Conservation (phyloP, 192 early-diverging fungal genomes). For the Chytriomyces sp. region DNA sequence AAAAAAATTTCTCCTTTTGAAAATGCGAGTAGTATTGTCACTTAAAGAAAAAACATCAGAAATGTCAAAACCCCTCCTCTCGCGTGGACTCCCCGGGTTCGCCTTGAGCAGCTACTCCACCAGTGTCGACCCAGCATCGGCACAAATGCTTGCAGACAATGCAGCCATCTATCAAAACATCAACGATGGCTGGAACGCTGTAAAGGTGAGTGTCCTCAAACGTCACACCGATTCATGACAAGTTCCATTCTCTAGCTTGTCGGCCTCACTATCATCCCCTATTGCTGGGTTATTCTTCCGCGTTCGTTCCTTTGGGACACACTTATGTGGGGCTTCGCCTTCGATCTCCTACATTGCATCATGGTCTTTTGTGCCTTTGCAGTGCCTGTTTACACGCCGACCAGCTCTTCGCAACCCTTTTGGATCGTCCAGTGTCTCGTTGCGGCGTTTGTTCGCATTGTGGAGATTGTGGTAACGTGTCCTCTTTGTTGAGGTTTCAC, state of each 20-base stretch:
- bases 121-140: no score
- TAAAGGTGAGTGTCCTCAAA: background rate
- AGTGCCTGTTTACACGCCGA: background rate
- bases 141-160: no score
- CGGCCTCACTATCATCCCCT: slow-evolving; percentile 15
- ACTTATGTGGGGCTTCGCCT: slow-evolving; percentile 7
- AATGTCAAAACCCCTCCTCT: no score
- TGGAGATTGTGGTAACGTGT: slow-evolving; percentile 12
- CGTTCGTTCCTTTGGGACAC: slow-evolving; percentile 6
- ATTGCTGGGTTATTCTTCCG: slow-evolving; percentile 19
- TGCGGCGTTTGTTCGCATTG: slow-evolving; percentile 17
- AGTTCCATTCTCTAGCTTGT: no score
- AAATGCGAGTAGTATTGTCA: no score
- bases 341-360: slow-evolving; percentile 8
- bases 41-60: no score
- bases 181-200: background rate
- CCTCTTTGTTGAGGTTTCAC: background rate
- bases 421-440: slow-evolving; percentile 5
- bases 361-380: background rate
- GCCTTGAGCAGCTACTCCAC: no score
- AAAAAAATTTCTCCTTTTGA: background rate
- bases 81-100: no score
- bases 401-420: background rate
- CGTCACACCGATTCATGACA: background rate
- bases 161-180: no score